These are phyloP conservation scores for Mycena rosella DNA, from an alignment of 768 basidiomycete genomes.

Conservation along the genomic window DNA sequence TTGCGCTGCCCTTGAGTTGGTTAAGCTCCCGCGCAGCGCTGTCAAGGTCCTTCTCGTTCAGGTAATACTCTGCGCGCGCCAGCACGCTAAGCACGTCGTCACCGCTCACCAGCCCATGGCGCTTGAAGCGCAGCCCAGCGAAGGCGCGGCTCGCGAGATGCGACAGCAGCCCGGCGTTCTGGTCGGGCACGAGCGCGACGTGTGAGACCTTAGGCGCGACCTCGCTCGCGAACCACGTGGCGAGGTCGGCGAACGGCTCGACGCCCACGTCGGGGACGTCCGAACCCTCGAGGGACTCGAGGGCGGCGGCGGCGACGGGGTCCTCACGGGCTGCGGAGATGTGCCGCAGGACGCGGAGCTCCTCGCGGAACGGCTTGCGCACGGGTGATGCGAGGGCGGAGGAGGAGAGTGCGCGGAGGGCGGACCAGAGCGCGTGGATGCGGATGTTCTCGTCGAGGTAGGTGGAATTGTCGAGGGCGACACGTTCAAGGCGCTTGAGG, in stretches of 20 bases:
- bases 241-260: slow-evolving; percentile 90
- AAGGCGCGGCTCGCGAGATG: slow-evolving; percentile 87
- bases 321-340: slow-evolving; percentile 80
- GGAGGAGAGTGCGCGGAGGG: slow-evolving; percentile 82
- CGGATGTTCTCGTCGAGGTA: slow-evolving; percentile 96
- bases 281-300: slow-evolving; percentile 76
- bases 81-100: slow-evolving; percentile 89
- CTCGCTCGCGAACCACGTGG: slow-evolving; percentile 89
- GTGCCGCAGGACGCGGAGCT: slow-evolving; percentile 86
- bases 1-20: slow-evolving; percentile 86
- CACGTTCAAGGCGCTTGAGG: slow-evolving; percentile 90
- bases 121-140: slow-evolving; percentile 82
- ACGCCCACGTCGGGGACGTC: slow-evolving; percentile 86
- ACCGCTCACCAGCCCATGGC: slow-evolving; percentile 84
- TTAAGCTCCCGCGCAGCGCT: slow-evolving; percentile 92
- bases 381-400: slow-evolving; percentile 73
- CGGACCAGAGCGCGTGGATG: slow-evolving; percentile 93
- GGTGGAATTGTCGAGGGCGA: slow-evolving; percentile 90
- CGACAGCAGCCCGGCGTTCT: slow-evolving; percentile 88
- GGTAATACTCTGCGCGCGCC: slow-evolving; percentile 88
- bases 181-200: slow-evolving; percentile 94
- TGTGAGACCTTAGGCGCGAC: slow-evolving; percentile 87
- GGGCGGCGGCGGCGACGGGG: slow-evolving; percentile 70
- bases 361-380: slow-evolving; percentile 89
- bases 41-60: slow-evolving; percentile 95